phyloP scores from a whole-genome alignment of 768 basidiomycete genomes.

The Cystoderma amianthinum region DNA sequence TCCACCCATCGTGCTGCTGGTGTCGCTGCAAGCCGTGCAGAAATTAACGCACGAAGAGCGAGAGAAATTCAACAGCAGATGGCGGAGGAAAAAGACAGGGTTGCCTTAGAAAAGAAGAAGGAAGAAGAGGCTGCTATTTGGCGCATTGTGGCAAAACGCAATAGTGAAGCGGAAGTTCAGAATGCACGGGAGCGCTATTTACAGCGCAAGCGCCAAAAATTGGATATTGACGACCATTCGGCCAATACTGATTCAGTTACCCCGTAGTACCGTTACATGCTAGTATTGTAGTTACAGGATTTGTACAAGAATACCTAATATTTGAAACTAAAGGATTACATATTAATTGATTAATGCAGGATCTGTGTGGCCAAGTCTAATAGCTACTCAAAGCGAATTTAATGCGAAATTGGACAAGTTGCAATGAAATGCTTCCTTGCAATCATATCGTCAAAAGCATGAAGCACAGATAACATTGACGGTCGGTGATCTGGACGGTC shows the following conservation, averaged over 20 bases:
- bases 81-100: constrained; percentile 62
- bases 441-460: constrained; percentile 44
- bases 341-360: no score
- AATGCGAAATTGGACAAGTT: constrained; percentile 11
- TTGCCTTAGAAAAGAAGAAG: constrained; percentile 46
- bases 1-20: constrained; percentile 74
- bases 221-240: constrained; percentile 38
- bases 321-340: neutral
- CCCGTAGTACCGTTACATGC: no score
- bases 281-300: neutral
- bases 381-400: neutral
- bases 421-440: constrained; percentile 6
- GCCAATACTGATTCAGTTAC: neutral
- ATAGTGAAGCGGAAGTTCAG: constrained; percentile 66
- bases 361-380: neutral
- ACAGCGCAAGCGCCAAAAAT: constrained; percentile 70
- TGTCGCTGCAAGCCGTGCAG: constrained; percentile 67
- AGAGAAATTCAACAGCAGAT: constrained; percentile 76
- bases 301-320: no score
- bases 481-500: constrained; percentile 47
- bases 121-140: constrained; percentile 61
- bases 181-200: constrained; percentile 71
- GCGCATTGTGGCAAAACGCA: constrained; percentile 65
- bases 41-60: constrained; percentile 80
- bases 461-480: constrained; percentile 36